phyloP scores from a whole-genome alignment of 2,329 filamentous ascomycete genomes.

The Seiridium unicorne region DNA sequence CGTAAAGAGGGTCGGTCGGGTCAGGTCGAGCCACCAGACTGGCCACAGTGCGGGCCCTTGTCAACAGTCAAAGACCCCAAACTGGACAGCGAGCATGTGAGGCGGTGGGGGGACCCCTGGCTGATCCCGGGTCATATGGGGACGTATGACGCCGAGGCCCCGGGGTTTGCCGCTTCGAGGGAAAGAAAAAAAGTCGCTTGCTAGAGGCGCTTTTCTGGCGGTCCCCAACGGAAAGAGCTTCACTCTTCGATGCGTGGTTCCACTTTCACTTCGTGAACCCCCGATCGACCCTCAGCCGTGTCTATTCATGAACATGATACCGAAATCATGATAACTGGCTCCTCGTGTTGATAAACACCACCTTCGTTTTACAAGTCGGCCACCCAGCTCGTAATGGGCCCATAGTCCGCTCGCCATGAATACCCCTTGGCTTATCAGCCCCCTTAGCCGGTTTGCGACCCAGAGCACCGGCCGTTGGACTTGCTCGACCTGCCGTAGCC shows the following conservation, averaged over 20 bases:
- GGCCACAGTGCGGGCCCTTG: too few relatives aligned
- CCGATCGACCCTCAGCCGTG: not conserved
- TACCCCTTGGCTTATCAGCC: constrained; percentile 31
- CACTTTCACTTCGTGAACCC: not conserved
- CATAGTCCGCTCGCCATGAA: constrained; percentile 34
- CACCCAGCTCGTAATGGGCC: not conserved
- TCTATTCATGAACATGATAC: not conserved
- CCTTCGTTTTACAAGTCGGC: not conserved
- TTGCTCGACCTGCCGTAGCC: constrained; percentile 43
- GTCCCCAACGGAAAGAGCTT: constrained; percentile 10
- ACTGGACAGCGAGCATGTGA: not conserved
- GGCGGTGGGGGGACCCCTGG: not conserved
- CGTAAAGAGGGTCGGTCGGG: constrained; percentile 3
- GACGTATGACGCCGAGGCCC: constrained; percentile 7
- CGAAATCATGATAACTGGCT: not conserved
- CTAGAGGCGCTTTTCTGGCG: not conserved
- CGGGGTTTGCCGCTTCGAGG: not conserved
- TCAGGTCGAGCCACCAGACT: too few relatives aligned
- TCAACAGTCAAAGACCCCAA: not conserved
- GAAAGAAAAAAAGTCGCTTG: not conserved
- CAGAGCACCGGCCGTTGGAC: constrained; percentile 41
- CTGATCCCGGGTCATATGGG: not conserved
- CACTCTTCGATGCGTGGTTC: not conserved
- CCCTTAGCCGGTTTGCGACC: constrained; percentile 34
- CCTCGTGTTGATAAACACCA: not conserved